These are phyloP conservation scores for Camelina laxa DNA, from an alignment of 345 rosid species.

Conservation along the genomic window DNA sequence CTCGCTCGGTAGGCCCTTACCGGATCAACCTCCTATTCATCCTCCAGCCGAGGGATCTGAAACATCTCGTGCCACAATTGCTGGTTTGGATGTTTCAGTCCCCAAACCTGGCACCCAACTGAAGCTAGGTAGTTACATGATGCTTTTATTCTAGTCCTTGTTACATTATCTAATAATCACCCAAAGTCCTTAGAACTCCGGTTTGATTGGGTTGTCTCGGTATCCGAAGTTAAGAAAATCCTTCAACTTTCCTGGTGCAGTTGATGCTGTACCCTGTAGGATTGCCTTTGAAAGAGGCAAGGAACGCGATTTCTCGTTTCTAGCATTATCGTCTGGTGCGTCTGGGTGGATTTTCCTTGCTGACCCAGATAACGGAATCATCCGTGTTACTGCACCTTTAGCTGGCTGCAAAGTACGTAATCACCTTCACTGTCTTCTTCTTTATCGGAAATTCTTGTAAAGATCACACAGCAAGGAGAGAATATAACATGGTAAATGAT, in stretches of 20 bases:
- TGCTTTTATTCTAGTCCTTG: background rate
- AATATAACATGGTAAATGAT: conserved; percentile 1
- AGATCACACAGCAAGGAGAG: conserved; percentile 4
- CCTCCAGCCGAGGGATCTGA: conserved; percentile 55
- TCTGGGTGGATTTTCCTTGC: conserved; percentile 90
- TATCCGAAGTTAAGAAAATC: conserved; percentile 12
- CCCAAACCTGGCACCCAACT: conserved; percentile 85
- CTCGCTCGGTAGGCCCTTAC: conserved; percentile 72
- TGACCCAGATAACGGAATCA: conserved; percentile 68
- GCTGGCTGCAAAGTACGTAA: conserved; percentile 60
- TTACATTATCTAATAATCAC: background rate
- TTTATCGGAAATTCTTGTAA: background rate
- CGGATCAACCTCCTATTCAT: conserved; percentile 74
- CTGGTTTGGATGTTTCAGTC: conserved; percentile 71
- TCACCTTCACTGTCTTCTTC: conserved; percentile 8
- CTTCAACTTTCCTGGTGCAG: conserved; percentile 56
- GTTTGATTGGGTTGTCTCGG: conserved; percentile 35
- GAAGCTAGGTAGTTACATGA: conserved; percentile 63
- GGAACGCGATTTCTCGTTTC: conserved; percentile 78
- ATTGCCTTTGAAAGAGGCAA: conserved; percentile 95
- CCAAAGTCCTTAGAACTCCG: background rate
- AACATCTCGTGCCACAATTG: conserved; percentile 66
- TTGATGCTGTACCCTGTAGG: conserved; percentile 85
- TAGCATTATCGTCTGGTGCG: conserved; percentile 67
- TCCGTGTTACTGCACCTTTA: conserved; percentile 86